phyloP scores from a whole-genome alignment of 257 asterid genomes.

The Petunia axillaris region DNA sequence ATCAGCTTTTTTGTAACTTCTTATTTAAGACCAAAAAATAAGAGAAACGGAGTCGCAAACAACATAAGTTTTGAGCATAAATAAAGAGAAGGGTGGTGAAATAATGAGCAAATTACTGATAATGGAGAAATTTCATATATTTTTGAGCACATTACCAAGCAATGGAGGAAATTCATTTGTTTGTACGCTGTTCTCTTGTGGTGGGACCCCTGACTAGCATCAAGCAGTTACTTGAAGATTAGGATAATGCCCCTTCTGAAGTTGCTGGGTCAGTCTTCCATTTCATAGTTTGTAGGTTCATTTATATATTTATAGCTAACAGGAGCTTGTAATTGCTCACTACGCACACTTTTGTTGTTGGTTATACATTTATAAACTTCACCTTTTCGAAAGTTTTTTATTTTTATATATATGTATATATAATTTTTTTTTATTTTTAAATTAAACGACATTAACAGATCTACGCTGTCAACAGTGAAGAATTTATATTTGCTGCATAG shows the following conservation, averaged over 20 bases:
- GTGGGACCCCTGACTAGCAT: not conserved
- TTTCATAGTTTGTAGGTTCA: not conserved
- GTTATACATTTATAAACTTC: too few relatives aligned
- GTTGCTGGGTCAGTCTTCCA: constrained; percentile 21
- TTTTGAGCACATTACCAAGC: too few relatives aligned
- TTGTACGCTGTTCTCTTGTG: too few relatives aligned
- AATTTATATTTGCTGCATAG: not conserved
- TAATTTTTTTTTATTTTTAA: too few relatives aligned
- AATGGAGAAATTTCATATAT: not conserved
- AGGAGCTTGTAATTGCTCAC: too few relatives aligned
- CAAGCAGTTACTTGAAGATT: constrained; percentile 1
- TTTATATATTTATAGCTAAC: too few relatives aligned
- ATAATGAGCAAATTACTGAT: constrained; percentile 16
- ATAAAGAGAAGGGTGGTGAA: not conserved
- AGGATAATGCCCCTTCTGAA: constrained; percentile 9
- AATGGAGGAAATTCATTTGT: too few relatives aligned
- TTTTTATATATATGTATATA: too few relatives aligned
- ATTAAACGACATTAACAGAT: not conserved
- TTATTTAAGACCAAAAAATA: not conserved
- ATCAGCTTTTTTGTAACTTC: not conserved
- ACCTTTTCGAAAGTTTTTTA: too few relatives aligned
- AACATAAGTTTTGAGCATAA: constrained; percentile 2
- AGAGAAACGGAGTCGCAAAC: not conserved
- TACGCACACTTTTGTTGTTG: too few relatives aligned
- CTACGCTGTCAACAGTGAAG: constrained; percentile 3